These are phyloP conservation scores for Alternaria ethzedia DNA, from an alignment of 2,329 filamentous ascomycete genomes.

Conservation along the genomic window DNA sequence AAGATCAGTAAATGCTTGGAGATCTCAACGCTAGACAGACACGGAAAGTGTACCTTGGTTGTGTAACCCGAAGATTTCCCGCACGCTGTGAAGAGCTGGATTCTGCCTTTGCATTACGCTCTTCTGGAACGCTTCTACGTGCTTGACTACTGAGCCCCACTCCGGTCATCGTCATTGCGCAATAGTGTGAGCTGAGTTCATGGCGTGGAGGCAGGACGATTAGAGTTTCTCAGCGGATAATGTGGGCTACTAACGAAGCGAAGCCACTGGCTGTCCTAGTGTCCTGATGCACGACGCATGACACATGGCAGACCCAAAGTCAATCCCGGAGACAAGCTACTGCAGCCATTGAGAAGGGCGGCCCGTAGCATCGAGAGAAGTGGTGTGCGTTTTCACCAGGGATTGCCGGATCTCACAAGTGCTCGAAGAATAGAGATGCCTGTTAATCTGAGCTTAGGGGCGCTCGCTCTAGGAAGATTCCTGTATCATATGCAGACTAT, in stretches of 20 bases:
- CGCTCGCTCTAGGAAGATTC: constrained; percentile 7
- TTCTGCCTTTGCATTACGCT: constrained; percentile 4
- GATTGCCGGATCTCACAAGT: constrained; percentile 7
- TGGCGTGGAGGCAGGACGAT: constrained; percentile 6
- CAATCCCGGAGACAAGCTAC: constrained; percentile 9
- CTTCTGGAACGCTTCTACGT: constrained; percentile 21
- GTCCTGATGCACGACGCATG: constrained; percentile 29
- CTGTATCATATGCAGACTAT: constrained; percentile 10
- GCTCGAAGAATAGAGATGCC: constrained; percentile 8
- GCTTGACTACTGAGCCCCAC: constrained; percentile 5
- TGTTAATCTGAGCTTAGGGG: constrained; percentile 7
- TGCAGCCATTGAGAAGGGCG: constrained; percentile 13
- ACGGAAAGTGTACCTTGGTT: neutral
- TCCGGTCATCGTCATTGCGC: constrained; percentile 14
- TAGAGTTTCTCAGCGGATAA: constrained; percentile 25
- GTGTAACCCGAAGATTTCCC: neutral
- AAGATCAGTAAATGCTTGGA: constrained; percentile 8
- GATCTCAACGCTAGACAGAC: constrained; percentile 11
- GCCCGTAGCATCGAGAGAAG: constrained; percentile 5
- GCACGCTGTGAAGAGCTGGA: constrained; percentile 1
- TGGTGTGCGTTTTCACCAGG: constrained; percentile 9
- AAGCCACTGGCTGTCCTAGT: constrained; percentile 18
- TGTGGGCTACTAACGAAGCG: constrained; percentile 19
- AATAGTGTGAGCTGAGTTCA: constrained; percentile 11
- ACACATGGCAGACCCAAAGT: constrained; percentile 21